Percentiles rank a stretch among this genome's conserved stretches.
Conservation (phyloP, 2,329 filamentous ascomycete genomes). For the Macrophomina tecta region DNA sequence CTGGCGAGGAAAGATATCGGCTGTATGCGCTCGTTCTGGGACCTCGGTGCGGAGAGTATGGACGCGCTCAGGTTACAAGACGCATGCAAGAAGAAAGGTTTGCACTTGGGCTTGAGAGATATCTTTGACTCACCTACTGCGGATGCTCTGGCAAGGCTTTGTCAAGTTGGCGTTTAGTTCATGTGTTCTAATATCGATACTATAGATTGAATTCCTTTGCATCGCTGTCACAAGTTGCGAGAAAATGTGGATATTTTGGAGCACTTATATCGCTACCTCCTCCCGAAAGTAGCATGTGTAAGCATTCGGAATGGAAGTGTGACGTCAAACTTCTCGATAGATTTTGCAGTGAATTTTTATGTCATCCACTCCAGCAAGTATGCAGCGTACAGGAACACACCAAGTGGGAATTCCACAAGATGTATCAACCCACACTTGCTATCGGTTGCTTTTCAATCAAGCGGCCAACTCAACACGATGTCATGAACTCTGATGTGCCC, state of each 20-base stretch:
- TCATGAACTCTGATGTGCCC: not conserved
- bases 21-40: constrained; percentile 20
- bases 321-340: too few species aligned
- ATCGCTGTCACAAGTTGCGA: too few species aligned
- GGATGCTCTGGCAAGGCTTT: not conserved
- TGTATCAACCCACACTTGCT: too few species aligned
- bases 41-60: constrained; percentile 9
- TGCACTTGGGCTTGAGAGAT: constrained; percentile 4
- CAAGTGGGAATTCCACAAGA: not conserved
- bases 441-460: too few species aligned
- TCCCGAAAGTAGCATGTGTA: too few species aligned
- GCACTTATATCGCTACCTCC: too few species aligned
- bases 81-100: not conserved
- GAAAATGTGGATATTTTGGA: too few species aligned
- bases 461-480: too few species aligned
- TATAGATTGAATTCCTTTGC: not conserved
- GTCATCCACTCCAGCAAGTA: not conserved
- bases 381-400: too few species aligned
- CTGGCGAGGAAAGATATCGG: constrained; percentile 7
- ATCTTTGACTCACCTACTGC: constrained; percentile 5
- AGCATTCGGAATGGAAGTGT: too few species aligned
- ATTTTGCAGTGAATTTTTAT: too few species aligned
- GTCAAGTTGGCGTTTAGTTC: not conserved
- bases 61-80: constrained; percentile 1
- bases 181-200: not conserved